A percentile compares a stretch with the other conserved stretches of the same genome.
These are phyloP conservation scores for Trichoderma semiorbis DNA, from an alignment of 2,329 filamentous ascomycete genomes.

Conservation along the genomic window DNA sequence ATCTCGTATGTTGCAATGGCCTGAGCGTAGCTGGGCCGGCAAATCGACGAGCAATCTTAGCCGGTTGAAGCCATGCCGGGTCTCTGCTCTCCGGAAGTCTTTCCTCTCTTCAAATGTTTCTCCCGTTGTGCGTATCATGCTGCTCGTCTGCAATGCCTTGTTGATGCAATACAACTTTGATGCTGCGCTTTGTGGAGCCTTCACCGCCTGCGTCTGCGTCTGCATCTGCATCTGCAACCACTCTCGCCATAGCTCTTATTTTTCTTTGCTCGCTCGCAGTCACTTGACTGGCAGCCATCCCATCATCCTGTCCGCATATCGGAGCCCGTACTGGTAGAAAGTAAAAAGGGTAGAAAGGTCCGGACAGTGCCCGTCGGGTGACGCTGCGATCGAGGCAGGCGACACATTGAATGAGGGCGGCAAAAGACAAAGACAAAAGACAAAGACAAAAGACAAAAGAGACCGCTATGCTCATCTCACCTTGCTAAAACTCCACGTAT, in stretches of 20 bases:
- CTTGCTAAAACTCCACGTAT: conserved; percentile 43
- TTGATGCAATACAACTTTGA: not conserved
- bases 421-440: not conserved
- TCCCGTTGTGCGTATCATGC: not conserved
- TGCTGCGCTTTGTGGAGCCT: not conserved
- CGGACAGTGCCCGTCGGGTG: not conserved
- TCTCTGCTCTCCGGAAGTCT: not conserved
- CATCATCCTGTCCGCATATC: not conserved
- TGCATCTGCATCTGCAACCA: conserved; percentile 2
- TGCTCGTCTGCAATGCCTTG: not conserved
- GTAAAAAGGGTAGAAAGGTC: not conserved
- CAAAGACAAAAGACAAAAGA: not conserved
- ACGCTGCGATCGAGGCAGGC: not conserved
- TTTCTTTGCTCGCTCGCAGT: not conserved
- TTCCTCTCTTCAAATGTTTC: not conserved
- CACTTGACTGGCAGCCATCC: conserved; percentile 1
- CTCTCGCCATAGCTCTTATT: not conserved
- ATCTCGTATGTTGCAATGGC: conserved; percentile 16
- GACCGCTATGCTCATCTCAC: conserved; percentile 24
- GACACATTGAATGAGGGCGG: not conserved
- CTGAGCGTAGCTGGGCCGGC: conserved; percentile 5
- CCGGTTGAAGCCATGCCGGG: not conserved
- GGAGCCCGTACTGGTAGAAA: not conserved
- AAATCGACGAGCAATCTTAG: not conserved
- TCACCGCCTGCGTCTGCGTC: conserved; percentile 14